Percentiles rank a stretch among this genome's conserved stretches.
Conservation (phyloP, 2,329 filamentous ascomycete genomes). For the Aureobasidium namibiae region DNA sequence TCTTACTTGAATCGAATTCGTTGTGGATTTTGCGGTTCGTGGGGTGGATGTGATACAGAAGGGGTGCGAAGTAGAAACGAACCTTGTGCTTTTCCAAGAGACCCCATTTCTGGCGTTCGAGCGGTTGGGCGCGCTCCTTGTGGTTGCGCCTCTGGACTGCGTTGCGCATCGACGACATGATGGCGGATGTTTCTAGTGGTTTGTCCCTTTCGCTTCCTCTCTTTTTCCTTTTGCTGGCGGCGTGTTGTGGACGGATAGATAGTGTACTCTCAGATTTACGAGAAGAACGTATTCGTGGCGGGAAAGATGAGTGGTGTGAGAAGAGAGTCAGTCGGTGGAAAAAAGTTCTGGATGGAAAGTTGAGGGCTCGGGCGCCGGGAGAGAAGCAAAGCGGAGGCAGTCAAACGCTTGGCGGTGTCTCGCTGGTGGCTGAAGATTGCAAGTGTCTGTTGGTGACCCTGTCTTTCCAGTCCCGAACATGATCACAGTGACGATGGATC, state of each 20-base stretch:
- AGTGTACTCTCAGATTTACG: too few species aligned
- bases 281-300: too few species aligned
- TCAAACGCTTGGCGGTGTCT: background rate
- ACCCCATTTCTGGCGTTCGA: constrained; percentile 76
- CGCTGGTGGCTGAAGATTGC: too few species aligned
- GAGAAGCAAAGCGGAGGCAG: background rate
- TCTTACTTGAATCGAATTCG: too few species aligned
- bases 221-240: too few species aligned
- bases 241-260: too few species aligned
- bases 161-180: constrained; percentile 52
- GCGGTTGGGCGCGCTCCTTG: constrained; percentile 79
- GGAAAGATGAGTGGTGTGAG: background rate
- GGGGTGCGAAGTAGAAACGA: too few species aligned
- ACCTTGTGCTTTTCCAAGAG: constrained; percentile 94
- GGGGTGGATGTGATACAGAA: too few species aligned
- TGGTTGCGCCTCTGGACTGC: constrained; percentile 74
- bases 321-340: background rate
- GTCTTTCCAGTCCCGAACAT: background rate
- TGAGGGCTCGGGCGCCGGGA: too few species aligned
- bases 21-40: too few species aligned
- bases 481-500: too few species aligned
- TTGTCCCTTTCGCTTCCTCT: background rate
- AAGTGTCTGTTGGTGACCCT: background rate
- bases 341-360: too few species aligned
- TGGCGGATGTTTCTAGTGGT: constrained; percentile 1